Base-by-base conservation (phyloP, 371 early-diverging fungal species). In the Umbelopsis sp. region DNA sequence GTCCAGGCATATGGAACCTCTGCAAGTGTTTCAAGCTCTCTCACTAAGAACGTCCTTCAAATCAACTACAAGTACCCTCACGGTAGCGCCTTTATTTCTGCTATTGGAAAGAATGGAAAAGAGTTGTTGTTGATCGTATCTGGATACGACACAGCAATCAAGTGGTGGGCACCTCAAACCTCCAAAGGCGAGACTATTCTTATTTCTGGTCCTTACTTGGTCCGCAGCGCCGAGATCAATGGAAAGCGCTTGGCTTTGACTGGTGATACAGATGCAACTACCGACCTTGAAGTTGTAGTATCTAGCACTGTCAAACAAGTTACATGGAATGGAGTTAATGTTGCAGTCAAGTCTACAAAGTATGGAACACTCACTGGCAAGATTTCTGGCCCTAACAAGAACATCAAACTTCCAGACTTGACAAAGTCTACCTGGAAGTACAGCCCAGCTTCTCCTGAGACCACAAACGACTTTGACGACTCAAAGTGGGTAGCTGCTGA, bases 151-250 rank as follows among this genome's bases (percentile, higher is more conserved):
- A 48, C 25, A 12, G 74, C 74, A 10, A 50, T 51, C 18, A 66
- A 66, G 37, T 73, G 69, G 68, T 70, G 70, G 74, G 70, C 74
- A 0, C 70, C 74, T 44, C n/a, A 32, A 20, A 44, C 67, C 44
- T 44, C 52, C n/a, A 52, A 63, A 4, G 65, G 52, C 41, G 18
- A 24, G 5, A 51, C 20, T 44, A 68, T 68, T 7, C 51, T 73
- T 46, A 63, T 73, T 29, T 53, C 70, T 6, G 74, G 74, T 11
- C 74, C 74, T 8, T 73, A 73, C 53, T 67, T 73, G 20, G 74
- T 73, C 24, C 74, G 74, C 24, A 52, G 52, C n/a, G 74, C 74
- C n/a, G 32, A 44, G 10, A 65, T 73, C n/a, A n/a, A 45, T 7
- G 70, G 65, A 3, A 64, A 46, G 4, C 67, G 70, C 11, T 32